Base-by-base conservation (phyloP, 2,329 filamentous ascomycete species). In the Exophiala dermatitidis region DNA sequence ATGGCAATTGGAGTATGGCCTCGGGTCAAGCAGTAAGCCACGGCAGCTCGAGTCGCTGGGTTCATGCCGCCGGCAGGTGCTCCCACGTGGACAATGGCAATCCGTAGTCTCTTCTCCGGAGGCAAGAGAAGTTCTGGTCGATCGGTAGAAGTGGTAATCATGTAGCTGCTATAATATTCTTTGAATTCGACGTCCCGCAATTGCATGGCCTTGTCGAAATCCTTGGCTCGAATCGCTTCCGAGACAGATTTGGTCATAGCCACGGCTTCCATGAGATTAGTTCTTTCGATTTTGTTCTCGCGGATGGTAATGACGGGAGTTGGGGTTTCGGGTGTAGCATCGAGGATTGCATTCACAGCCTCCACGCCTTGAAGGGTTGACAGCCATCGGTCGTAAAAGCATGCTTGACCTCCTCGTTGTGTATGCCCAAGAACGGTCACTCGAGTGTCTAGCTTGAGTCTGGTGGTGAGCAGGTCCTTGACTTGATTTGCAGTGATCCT, bases 1-100 rank as follows among this genome's bases (percentile, higher is more conserved):
- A 98, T 90, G 12, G 89, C 91, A 64, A 97, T 71, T 3, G 93
- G 88, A 48, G 88, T 89, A 69, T 98, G 93, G n/a, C 93, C 93
- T 54, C 90, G 83, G 42, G 87, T 86, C 53, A 95, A 71, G 69
- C 90, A 97, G 75, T 96, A 96, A 32, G 90, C 89, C 12, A 96
- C 90, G 9, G 88, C 91, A 31, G 89, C 91, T 62, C 93, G 84
- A 19, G 94, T 93, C 40, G 93, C 93, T 30, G 91, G 90, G 71
- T 98, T 98, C 88, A 98, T 97, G 64, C 93, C 93, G 70, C 93
- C 93, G 31, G 93, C 93, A 5, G 93, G 93, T 8, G 93, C 93
- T 65, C 93, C 93, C 28, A 97, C 90, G 65, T 97, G 94, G 71
- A 98, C 88, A 66, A 98, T 95, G 46, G 89, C 93, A 65, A 98